Evolutionary conservation across 768 basidiomycete genomes (phyloP).

Genomic region (Suillus ampliporus): DNA sequence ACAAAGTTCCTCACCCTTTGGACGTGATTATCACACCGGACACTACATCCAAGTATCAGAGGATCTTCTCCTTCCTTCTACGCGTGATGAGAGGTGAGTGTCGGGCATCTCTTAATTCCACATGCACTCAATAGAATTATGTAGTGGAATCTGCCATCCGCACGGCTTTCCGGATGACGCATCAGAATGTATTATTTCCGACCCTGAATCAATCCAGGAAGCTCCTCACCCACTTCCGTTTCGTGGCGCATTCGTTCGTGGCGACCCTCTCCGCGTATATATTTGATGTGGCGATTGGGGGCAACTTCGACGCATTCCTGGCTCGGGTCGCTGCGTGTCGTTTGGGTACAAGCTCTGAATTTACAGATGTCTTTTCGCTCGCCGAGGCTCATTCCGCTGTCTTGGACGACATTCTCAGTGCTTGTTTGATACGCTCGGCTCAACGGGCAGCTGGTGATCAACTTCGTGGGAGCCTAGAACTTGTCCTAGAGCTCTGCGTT

Average conservation of each 20-base stretch:
- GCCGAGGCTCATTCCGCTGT: conserved; percentile 68
- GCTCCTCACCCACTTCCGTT: conserved; percentile 71
- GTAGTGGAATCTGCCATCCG: conserved; percentile 72
- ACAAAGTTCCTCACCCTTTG: conserved; percentile 84
- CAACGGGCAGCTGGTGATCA: conserved; percentile 71
- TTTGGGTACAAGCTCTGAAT: conserved; percentile 33
- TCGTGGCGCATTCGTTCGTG: conserved; percentile 74
- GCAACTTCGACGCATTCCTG: conserved; percentile 77
- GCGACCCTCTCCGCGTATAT: conserved; percentile 71
- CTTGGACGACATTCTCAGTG: conserved; percentile 76
- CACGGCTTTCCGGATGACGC: conserved; percentile 69
- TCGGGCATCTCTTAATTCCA: neutral
- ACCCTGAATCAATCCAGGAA: conserved; percentile 58
- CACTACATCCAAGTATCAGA: conserved; percentile 84
- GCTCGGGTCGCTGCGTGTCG: conserved; percentile 40
- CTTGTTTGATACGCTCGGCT: conserved; percentile 72
- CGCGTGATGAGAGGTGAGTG: conserved; percentile 75
- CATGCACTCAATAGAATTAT: conserved; percentile 11
- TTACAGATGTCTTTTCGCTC: conserved; percentile 78
- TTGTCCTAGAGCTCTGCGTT: conserved; percentile 70
- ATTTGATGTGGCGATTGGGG: conserved; percentile 81
- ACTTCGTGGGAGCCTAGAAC: conserved; percentile 64
- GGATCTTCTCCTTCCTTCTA: conserved; percentile 80
- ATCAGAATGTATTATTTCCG: conserved; percentile 58
- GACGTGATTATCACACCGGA: conserved; percentile 72